phyloP scores from a whole-genome alignment of 164 flowering plant genomes.

The Protea cynaroides region DNA sequence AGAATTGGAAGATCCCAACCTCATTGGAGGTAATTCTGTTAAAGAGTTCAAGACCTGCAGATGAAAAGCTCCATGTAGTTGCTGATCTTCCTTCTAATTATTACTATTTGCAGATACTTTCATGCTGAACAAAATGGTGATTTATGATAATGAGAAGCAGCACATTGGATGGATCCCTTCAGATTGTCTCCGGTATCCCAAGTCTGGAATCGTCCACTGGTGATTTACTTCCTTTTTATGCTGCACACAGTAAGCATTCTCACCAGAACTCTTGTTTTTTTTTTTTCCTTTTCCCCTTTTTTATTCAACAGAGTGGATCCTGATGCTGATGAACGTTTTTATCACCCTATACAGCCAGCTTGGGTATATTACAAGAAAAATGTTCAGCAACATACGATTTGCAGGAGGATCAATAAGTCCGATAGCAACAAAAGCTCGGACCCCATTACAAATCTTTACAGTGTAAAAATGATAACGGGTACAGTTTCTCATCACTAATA shows the following conservation, averaged over 20 bases:
- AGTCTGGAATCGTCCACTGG: constrained; percentile 42
- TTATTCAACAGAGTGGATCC: constrained; percentile 41
- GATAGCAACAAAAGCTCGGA: constrained; percentile 1
- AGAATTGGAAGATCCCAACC: constrained; percentile 40
- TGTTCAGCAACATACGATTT: constrained; percentile 10
- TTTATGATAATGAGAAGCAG: constrained; percentile 71
- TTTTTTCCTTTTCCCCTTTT: constrained; percentile 16
- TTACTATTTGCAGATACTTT: constrained; percentile 45
- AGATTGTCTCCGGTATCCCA: constrained; percentile 64
- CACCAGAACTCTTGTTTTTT: constrained; percentile 22
- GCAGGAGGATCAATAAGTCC: background rate
- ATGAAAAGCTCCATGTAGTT: background rate
- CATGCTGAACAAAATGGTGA: constrained; percentile 61
- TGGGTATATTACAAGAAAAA: constrained; percentile 21
- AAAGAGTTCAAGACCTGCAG: background rate
- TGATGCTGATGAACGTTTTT: constrained; percentile 20
- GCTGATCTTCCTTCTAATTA: background rate
- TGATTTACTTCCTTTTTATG: constrained; percentile 23
- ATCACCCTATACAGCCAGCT: constrained; percentile 23
- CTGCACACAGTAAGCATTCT: constrained; percentile 26
- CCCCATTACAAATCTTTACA: too few species aligned
- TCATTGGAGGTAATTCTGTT: constrained; percentile 65
- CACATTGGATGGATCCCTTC: constrained; percentile 71
- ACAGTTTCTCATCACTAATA: too few species aligned
- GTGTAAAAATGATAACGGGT: too few species aligned